phyloP scores from a whole-genome alignment of 257 asterid genomes.

The Fraxinus quadrangulata region DNA sequence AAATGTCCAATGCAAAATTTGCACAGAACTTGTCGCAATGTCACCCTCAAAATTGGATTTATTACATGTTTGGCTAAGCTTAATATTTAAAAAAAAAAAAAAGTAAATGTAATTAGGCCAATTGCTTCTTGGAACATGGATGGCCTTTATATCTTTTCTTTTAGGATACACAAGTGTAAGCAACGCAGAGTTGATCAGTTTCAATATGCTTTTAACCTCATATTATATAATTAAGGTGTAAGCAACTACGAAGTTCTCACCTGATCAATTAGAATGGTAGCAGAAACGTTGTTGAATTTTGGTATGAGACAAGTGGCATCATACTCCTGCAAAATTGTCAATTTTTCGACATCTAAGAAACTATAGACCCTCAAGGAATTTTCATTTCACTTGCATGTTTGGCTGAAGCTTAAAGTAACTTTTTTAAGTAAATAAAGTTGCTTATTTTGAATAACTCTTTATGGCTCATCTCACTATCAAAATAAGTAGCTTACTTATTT shows the following conservation, averaged over 20 bases:
- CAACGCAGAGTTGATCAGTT: background rate
- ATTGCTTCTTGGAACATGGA: background rate
- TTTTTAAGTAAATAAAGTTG: background rate
- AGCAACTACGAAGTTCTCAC: slow-evolving; percentile 32
- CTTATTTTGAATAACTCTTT: background rate
- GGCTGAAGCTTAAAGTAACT: background rate
- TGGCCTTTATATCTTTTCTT: background rate
- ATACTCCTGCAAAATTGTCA: slow-evolving; percentile 62
- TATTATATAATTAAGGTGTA: background rate
- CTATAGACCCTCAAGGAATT: slow-evolving; percentile 8
- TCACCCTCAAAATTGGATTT: background rate
- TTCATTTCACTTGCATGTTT: background rate
- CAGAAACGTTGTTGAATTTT: slow-evolving; percentile 56
- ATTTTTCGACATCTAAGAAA: slow-evolving; percentile 11
- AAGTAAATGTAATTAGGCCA: too few relatives aligned
- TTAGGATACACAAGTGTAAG: background rate
- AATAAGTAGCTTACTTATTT: background rate
- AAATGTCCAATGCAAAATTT: background rate
- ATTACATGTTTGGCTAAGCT: too few relatives aligned
- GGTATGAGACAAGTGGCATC: slow-evolving; percentile 85
- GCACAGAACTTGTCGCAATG: background rate
- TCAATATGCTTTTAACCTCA: background rate
- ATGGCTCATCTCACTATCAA: background rate
- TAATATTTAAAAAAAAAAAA: too few relatives aligned
- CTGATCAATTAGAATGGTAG: slow-evolving; percentile 96